Conservation (phyloP, 2,329 filamentous ascomycete genomes). For the Claviceps africana region DNA sequence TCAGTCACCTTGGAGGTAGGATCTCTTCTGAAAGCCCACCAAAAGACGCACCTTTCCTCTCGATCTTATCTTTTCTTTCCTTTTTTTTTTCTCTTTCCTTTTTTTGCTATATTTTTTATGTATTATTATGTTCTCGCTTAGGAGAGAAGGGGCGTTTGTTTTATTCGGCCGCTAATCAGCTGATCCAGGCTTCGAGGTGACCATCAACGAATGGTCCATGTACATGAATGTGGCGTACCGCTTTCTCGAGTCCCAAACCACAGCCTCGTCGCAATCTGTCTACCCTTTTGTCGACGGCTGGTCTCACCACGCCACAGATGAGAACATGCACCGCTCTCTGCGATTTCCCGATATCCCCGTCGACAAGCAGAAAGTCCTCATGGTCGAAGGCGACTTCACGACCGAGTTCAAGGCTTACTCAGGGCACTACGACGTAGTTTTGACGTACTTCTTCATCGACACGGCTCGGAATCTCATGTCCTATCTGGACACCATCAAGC, state of each 20-base stretch:
- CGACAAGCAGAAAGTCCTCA: conserved; percentile 24
- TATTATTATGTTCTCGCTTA: too few species aligned
- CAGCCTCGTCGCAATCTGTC: conserved; percentile 16
- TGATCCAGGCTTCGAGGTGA: conserved; percentile 32
- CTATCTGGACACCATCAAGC: conserved; percentile 40
- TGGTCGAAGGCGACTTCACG: conserved; percentile 44
- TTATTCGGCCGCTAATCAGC: neutral
- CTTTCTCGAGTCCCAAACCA: conserved; percentile 25
- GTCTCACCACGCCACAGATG: conserved; percentile 37
- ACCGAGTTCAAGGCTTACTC: conserved; percentile 19
- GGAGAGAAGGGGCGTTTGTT: too few species aligned
- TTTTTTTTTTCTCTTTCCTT: too few species aligned
- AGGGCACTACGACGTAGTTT: conserved; percentile 30
- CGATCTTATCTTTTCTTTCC: too few species aligned
- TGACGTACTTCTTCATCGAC: conserved; percentile 48
- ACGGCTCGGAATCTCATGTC: conserved; percentile 41
- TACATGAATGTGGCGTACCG: conserved; percentile 43
- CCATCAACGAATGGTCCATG: conserved; percentile 43
- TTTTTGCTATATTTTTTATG: too few species aligned
- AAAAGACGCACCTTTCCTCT: too few species aligned
- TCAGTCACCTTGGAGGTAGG: conserved; percentile 27
- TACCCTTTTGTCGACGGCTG: conserved; percentile 42
- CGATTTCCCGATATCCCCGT: conserved; percentile 28
- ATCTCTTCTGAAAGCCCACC: neutral
- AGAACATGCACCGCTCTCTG: conserved; percentile 31